Percentiles rank a stretch among this genome's conserved stretches.
Evolutionary conservation across 73 alveolate genomes (phyloP).

Genomic region (Paramecium octaurelia): DNA sequence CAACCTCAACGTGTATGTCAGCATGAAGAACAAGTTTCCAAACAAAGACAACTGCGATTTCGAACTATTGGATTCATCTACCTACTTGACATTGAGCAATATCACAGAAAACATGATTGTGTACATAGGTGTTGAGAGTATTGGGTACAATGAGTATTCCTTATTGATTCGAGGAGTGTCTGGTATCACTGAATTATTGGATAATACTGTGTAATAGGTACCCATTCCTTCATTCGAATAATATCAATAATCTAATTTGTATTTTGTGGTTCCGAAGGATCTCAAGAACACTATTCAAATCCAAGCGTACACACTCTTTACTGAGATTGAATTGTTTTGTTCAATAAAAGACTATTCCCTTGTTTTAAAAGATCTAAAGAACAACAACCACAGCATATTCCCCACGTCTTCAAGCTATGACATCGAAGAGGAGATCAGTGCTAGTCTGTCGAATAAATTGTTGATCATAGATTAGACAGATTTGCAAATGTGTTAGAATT

Average conservation of each 20-base stretch:
- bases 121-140: neutral
- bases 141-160: constrained; percentile 8
- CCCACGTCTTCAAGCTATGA: neutral
- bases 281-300: neutral
- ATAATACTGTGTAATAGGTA: neutral
- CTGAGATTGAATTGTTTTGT: neutral
- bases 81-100: neutral
- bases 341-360: neutral
- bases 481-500: neutral
- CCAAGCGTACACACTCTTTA: neutral
- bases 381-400: neutral
- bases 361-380: neutral
- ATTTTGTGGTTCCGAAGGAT: neutral
- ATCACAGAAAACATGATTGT: neutral
- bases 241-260: neutral
- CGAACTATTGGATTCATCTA: neutral
- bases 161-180: constrained; percentile 16
- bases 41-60: neutral
- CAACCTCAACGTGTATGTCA: neutral
- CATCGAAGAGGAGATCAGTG: neutral
- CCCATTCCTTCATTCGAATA: constrained; percentile 19
- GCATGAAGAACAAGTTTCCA: neutral
- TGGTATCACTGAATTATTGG: neutral
- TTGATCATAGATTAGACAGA: neutral
- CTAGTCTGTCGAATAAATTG: neutral